Base-by-base conservation (phyloP, 2,329 filamentous ascomycete genomes). In the Colletotrichum sp. region DNA sequence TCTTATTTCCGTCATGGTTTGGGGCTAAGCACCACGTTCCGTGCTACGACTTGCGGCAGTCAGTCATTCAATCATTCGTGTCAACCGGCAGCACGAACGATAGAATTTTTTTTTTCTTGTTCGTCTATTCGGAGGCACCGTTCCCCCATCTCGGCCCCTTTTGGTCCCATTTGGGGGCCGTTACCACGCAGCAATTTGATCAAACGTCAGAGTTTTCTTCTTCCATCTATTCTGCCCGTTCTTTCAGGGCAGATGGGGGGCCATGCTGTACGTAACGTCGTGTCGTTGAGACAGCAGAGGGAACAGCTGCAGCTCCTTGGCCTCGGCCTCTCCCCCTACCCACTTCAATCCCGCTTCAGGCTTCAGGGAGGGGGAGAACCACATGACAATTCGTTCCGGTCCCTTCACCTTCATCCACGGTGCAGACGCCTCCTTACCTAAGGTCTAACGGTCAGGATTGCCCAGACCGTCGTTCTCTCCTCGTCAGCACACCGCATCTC, bases 181-280 rank as follows among this genome's bases (percentile, higher is more conserved):
- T n/a, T 68, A 59, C 48, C 15, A 62, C 16, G 28, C 59, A 30
- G 28, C 59, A 62, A 62, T 34, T 48, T 48, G 44, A n/a, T 22
- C 44, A 22, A 12, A n/a, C n/a, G 57, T 24, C 57, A 60, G n/a
- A 60, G 22, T 26, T 62, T 30, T 62, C 30, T 22, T n/a, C 26
- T 62, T 62, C 55, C 22, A 59, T 28, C 24, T 59, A 59, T 48
- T 48, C 44, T 48, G 44, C n/a, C 44, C 44, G 44, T 22, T 22
- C 44, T 48, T 48, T 48, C 44, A 22, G 44, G 44, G n/a, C 44
- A 48, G 44, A 48, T 48, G 44, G 44, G 44, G 44, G 44, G 44
- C 44, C 71, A 44, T 67, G 63, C 71, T 73, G 71, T 73, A 70
- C 28, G 24, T 22, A 64, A 70, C 55, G 66, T 32, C 57, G n/a